phyloP scores from a whole-genome alignment of 2,329 filamentous ascomycete species.

The Neocatenulostroma microsporum region DNA sequence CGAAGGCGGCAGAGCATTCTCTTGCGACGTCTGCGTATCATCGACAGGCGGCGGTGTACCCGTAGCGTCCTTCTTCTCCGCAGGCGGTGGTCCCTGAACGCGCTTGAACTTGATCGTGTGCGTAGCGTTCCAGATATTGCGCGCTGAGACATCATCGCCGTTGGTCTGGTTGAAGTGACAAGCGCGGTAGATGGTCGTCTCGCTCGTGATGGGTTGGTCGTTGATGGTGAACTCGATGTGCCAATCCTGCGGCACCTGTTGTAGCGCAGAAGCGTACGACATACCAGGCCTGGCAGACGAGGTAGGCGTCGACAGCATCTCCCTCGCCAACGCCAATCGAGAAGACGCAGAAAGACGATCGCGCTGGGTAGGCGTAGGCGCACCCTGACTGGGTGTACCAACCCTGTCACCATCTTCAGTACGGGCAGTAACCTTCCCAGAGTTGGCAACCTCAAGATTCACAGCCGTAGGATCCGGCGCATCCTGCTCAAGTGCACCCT shows the following conservation, averaged over 20 bases:
- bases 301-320: conserved; percentile 40
- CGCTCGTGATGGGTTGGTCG: conserved; percentile 72
- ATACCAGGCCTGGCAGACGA: conserved; percentile 49
- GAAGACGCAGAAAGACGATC: conserved; percentile 26
- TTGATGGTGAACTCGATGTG: conserved; percentile 93
- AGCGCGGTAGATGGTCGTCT: conserved; percentile 92
- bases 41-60: conserved; percentile 47
- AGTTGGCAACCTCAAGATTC: conserved; percentile 79
- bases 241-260: conserved; percentile 81
- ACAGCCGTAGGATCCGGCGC: conserved; percentile 79
- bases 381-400: conserved; percentile 64
- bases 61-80: conserved; percentile 56
- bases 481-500: conserved; percentile 66
- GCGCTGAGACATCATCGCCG: conserved; percentile 57
- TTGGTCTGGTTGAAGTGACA: conserved; percentile 64
- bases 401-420: conserved; percentile 88
- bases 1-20: conserved; percentile 63
- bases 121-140: conserved; percentile 77
- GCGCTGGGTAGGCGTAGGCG: conserved; percentile 26
- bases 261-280: conserved; percentile 78
- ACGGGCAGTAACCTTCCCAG: conserved; percentile 79
- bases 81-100: conserved; percentile 71
- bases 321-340: conserved; percentile 26
- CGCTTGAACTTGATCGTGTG: conserved; percentile 90
- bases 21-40: conserved; percentile 44